Evolutionary conservation across 768 basidiomycete species (phyloP), one percentile per base, ranked within the genome.

Genomic region (Russula ochroleuca): DNA sequence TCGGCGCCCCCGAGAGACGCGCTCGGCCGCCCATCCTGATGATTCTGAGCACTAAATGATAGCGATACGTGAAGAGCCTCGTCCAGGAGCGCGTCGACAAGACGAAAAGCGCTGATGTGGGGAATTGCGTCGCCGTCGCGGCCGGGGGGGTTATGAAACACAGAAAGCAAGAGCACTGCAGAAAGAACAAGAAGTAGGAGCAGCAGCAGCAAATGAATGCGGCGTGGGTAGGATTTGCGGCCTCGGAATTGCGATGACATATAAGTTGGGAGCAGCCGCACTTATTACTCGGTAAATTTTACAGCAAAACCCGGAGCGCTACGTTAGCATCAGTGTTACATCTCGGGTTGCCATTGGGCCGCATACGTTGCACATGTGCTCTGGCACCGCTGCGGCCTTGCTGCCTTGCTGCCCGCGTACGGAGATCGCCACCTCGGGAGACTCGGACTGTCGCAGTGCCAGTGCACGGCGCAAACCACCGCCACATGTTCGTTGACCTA

Each of bases 61-160:
- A 53, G 25, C 9, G 50, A 35, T 19, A 47, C 5, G 25, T 37
- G 25, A 5, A 63, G 57, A 38, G 62, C 25, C 8, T 63, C 50
- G 25, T 63, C 57, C 23, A 63, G 45, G 33, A 63, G 14, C 33
- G 35, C 31, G n/a, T 63, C 57, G 33, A 59, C 43, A 9, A 57
- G 37, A 25, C 13, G 33, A n/a, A 63, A 43, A 10, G 51, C 6
- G 21, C 11, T 55, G 9, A 28, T 9, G 2, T 43, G 15, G 0
- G 33, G 40, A 31, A 33, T 4, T 9, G 21, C 9, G 19, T 50
- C 48, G 17, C 38, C 5, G 19, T 41, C 31, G 40, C 25, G 31
- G 10, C 10, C 21, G 43, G 33, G 8, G n/a, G 8, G 8, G 19
- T 23, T 35, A 19, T 38, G 15, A 48, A 28, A 17, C 1, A 13